phyloP scores from a whole-genome alignment of 805 yeast genomes.

The Starmerella sp. region DNA sequence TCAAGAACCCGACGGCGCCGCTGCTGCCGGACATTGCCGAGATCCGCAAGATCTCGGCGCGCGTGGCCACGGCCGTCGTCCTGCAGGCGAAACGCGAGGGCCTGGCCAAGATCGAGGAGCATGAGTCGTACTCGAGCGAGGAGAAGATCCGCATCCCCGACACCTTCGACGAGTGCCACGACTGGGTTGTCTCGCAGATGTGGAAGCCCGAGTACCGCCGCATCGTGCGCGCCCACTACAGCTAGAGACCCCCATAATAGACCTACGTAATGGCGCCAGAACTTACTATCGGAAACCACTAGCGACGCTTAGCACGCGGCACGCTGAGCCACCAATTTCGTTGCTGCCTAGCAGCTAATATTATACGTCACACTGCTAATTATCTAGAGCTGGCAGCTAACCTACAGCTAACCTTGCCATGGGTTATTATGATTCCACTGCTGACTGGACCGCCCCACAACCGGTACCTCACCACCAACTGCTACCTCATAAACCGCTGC shows the following conservation, averaged over 20 bases:
- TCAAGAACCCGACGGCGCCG: conserved; percentile 55
- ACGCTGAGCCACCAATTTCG: background rate
- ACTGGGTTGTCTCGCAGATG: conserved; percentile 83
- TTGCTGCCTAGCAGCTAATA: background rate
- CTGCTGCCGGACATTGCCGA: conserved; percentile 78
- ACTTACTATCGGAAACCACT: too few relatives aligned
- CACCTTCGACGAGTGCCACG: conserved; percentile 56
- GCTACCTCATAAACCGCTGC: too few relatives aligned
- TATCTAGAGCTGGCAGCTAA: background rate
- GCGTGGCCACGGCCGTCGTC: conserved; percentile 87
- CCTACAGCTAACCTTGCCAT: too few relatives aligned
- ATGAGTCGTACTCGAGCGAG: conserved; percentile 51
- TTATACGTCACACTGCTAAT: background rate
- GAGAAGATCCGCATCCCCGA: conserved; percentile 64
- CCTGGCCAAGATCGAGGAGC: conserved; percentile 62
- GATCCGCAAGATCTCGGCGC: conserved; percentile 75
- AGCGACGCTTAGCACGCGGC: background rate
- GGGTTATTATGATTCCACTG: too few relatives aligned
- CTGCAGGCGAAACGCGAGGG: conserved; percentile 81
- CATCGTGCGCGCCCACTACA: conserved; percentile 14
- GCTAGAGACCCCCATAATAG: background rate
- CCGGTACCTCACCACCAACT: too few relatives aligned
- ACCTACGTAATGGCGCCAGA: too few relatives aligned
- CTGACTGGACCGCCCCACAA: too few relatives aligned
- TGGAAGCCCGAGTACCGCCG: conserved; percentile 87